A percentile compares a stretch with the other conserved stretches of the same genome.
phyloP scores from a whole-genome alignment of 2,329 filamentous ascomycete genomes.

The Cladorrhinum sp. region DNA sequence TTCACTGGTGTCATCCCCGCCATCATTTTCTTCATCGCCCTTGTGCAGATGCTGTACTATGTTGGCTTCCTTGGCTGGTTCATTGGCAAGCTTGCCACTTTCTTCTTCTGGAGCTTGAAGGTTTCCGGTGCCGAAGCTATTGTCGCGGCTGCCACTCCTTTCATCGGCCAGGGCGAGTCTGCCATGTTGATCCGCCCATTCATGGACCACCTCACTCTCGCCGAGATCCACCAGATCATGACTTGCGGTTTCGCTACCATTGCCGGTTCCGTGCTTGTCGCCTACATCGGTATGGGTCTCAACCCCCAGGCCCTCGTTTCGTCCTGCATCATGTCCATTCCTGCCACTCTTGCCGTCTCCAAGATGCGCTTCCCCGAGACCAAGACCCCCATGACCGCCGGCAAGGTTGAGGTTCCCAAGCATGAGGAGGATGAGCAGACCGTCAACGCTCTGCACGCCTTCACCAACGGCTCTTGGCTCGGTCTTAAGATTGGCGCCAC shows the following conservation, averaged over 20 bases:
- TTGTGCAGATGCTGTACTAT: slow-evolving; percentile 86
- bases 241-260: slow-evolving; percentile 91
- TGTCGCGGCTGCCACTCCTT: slow-evolving; percentile 86
- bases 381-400: slow-evolving; percentile 80
- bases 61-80: slow-evolving; percentile 84
- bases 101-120: slow-evolving; percentile 87
- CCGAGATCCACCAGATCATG: slow-evolving; percentile 91
- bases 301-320: slow-evolving; percentile 84
- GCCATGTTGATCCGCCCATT: slow-evolving; percentile 90
- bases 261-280: slow-evolving; percentile 79
- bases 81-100: slow-evolving; percentile 78
- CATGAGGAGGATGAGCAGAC: slow-evolving; percentile 73
- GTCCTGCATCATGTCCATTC: slow-evolving; percentile 93
- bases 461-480: slow-evolving; percentile 80
- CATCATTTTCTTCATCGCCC: slow-evolving; percentile 92
- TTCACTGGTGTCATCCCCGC: slow-evolving; percentile 77
- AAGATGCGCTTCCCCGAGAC: slow-evolving; percentile 88
- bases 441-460: slow-evolving; percentile 80
- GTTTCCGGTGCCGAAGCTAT: slow-evolving; percentile 93
- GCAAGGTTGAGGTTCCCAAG: slow-evolving; percentile 75
- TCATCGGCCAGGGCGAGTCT: slow-evolving; percentile 91
- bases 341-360: slow-evolving; percentile 81
- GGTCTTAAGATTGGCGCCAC: slow-evolving; percentile 84
- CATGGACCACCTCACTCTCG: slow-evolving; percentile 77
- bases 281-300: slow-evolving; percentile 79